These are phyloP conservation scores for Lactarius psammicola DNA, from an alignment of 768 basidiomycete genomes.

Conservation along the genomic window DNA sequence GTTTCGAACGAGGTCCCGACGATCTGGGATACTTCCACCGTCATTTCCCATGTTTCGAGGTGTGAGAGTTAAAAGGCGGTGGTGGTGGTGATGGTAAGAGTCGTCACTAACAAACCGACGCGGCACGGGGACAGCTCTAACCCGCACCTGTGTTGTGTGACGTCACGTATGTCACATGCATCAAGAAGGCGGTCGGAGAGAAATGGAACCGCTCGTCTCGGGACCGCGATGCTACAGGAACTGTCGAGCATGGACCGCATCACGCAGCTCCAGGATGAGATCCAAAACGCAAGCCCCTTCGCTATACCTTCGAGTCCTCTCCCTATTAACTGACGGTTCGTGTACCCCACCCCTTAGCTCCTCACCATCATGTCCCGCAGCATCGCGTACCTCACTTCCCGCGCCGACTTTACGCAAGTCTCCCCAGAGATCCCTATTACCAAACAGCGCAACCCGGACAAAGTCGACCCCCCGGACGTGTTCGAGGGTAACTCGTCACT, in stretches of 20 bases:
- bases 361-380: slow-evolving; percentile 85
- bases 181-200: not conserved
- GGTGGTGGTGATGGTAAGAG: not conserved
- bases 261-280: slow-evolving; percentile 92
- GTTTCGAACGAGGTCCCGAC: slow-evolving; percentile 71
- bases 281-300: slow-evolving; percentile 63
- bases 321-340: not conserved
- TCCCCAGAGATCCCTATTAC: slow-evolving; percentile 80
- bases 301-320: not conserved
- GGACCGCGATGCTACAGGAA: slow-evolving; percentile 86
- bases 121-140: not conserved
- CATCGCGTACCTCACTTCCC: slow-evolving; percentile 74
- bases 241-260: slow-evolving; percentile 94
- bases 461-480: slow-evolving; percentile 68
- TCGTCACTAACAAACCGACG: not conserved
- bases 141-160: not conserved
- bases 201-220: slow-evolving; percentile 23
- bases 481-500: slow-evolving; percentile 64
- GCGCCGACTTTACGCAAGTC: slow-evolving; percentile 76
- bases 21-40: slow-evolving; percentile 84
- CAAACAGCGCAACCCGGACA: slow-evolving; percentile 69
- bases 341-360: slow-evolving; percentile 47
- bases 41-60: slow-evolving; percentile 72
- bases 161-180: slow-evolving; percentile 14
- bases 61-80: not conserved